Evolutionary conservation across 2,329 filamentous ascomycete genomes (phyloP).

Genomic region (Westerdykella aurantiaca): DNA sequence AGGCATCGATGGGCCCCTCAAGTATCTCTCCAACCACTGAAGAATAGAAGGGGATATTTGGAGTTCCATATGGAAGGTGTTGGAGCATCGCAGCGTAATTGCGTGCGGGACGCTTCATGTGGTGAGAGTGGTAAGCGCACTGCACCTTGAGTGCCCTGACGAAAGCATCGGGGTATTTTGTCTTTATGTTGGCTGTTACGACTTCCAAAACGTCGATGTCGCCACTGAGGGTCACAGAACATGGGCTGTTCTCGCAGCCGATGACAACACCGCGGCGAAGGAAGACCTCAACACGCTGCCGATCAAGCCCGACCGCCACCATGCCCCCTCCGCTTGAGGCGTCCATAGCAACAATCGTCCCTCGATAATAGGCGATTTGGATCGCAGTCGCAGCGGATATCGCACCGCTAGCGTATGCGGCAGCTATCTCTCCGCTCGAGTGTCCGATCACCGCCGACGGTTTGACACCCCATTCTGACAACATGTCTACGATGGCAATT

Average conservation of each 20-base stretch:
- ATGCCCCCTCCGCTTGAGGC: no score
- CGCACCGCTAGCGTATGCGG: slow-evolving; percentile 17
- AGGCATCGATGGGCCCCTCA: no score
- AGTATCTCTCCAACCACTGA: no score
- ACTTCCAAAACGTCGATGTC: slow-evolving; percentile 31
- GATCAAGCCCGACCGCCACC: no score
- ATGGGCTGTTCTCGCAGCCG: slow-evolving; percentile 36
- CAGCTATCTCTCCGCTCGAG: slow-evolving; percentile 31
- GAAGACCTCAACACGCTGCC: no score
- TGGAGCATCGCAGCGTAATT: no score
- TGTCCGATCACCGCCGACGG: slow-evolving; percentile 20
- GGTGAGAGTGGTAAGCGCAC: slow-evolving; percentile 41
- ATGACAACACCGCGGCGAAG: no score
- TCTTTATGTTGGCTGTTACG: slow-evolving; percentile 23
- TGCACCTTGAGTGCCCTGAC: slow-evolving; percentile 35
- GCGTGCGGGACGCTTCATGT: no score
- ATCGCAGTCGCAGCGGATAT: slow-evolving; percentile 9
- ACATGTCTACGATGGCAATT: slow-evolving; percentile 14
- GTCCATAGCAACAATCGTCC: no score
- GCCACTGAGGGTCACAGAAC: slow-evolving; percentile 41
- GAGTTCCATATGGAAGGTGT: no score
- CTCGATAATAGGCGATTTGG: slow-evolving; percentile 12
- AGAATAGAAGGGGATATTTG: no score
- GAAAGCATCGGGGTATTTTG: slow-evolving; percentile 34
- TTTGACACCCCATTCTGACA: slow-evolving; percentile 10